Base-by-base conservation (phyloP, 805 yeast genomes). In the Yarrowia porcina region DNA sequence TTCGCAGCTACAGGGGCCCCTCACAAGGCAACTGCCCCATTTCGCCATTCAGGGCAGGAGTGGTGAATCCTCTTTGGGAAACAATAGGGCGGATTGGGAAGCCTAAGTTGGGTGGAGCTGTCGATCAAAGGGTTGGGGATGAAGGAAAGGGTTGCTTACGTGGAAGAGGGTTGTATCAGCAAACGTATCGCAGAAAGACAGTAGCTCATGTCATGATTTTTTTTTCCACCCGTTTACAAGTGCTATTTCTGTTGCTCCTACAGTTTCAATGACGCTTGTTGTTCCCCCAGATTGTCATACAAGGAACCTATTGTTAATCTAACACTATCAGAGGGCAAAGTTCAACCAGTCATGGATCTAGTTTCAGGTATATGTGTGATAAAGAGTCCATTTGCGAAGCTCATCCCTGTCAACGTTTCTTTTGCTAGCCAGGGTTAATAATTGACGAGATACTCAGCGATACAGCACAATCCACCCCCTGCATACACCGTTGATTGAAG, bases 81-180 rank as follows among this genome's bases (percentile, higher is more conserved):
- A 21, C 27, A 32, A 15, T 23, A 47, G 38, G 39, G 56, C 56
- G 39, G 28, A 49, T 49, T 49, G 39, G 56, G 56, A 49, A 49
- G 28, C n/a, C 30, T 18, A 45, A 28, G 52, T 30, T 49, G 18
- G 35, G 23, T 27, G 52, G 32, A 18, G 36, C 41, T 6, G 41
- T 18, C 21, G 41, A 36, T 36, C 41, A 18, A n/a, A 33, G 38
- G 15, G 17, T n/a, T 18, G n/a, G 8, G 38, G 38, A n/a, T 9
- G 38, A n/a, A 25, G 8, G 8, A 25, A 5, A 8, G 28, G 8
- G 28, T 4, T 25, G 28, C 28, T 25, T 25, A 8, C 28, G n/a
- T n/a, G n/a, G n/a, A n/a, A n/a, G n/a, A n/a, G n/a, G n/a, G n/a
- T n/a, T n/a, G n/a, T n/a, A n/a, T n/a, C n/a, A n/a, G n/a, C n/a